These are phyloP conservation scores for Penicillium desertorum DNA, from an alignment of 495 filamentous ascomycete genomes.

Conservation along the genomic window DNA sequence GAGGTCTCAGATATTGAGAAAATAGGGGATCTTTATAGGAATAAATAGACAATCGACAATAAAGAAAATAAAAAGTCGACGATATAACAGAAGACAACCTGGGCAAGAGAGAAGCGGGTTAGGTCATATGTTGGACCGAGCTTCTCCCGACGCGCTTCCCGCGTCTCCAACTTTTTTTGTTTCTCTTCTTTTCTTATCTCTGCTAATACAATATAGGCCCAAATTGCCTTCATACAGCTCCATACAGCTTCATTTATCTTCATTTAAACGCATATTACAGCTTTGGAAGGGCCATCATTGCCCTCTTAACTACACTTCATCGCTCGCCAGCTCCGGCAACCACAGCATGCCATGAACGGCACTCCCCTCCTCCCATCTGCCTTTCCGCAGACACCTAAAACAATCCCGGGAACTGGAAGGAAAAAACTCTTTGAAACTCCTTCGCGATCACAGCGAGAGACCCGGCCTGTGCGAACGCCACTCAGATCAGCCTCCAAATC, in stretches of 20 bases:
- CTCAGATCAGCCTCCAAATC: constrained; percentile 26
- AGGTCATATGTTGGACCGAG: constrained; percentile 31
- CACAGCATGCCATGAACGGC: constrained; percentile 67
- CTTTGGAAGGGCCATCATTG: background rate
- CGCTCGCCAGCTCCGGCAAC: constrained; percentile 22
- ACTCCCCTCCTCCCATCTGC: constrained; percentile 73
- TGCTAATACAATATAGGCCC: constrained; percentile 4
- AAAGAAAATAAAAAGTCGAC: too few species aligned
- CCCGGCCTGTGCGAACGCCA: constrained; percentile 5
- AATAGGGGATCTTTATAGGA: background rate
- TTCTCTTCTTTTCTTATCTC: constrained; percentile 17
- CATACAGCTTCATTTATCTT: background rate
- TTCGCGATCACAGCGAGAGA: constrained; percentile 26
- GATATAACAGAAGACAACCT: background rate
- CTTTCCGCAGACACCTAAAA: constrained; percentile 64
- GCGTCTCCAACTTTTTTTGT: constrained; percentile 30
- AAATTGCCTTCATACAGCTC: background rate
- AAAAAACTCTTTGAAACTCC: constrained; percentile 36
- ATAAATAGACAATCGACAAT: background rate
- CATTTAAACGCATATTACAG: background rate
- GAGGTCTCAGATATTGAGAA: background rate
- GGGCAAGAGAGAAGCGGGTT: constrained; percentile 1
- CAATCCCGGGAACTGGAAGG: constrained; percentile 31
- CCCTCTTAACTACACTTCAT: constrained; percentile 1
- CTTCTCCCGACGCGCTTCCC: constrained; percentile 34